phyloP scores from a whole-genome alignment of 2,329 filamentous ascomycete genomes.

The Colletotrichum truncatum region DNA sequence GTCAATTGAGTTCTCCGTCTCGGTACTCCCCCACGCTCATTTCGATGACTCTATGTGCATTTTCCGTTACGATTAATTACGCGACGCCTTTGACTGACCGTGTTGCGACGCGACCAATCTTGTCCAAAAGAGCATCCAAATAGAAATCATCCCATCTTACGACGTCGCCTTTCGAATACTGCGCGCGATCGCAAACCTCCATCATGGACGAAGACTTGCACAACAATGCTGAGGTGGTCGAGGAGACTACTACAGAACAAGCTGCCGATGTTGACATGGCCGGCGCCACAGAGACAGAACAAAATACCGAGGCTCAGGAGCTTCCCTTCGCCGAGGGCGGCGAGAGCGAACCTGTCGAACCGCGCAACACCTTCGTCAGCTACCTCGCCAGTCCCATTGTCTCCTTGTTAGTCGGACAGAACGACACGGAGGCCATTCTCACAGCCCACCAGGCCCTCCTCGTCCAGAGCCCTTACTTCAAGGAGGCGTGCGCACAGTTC shows the following conservation, averaged over 20 bases:
- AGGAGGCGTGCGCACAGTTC: constrained; percentile 69
- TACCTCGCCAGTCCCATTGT: constrained; percentile 77
- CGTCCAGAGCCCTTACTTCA: constrained; percentile 78
- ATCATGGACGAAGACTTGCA: constrained; percentile 30
- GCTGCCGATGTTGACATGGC: constrained; percentile 51
- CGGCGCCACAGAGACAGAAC: constrained; percentile 39
- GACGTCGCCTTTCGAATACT: background rate
- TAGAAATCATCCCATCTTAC: background rate
- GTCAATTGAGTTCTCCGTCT: background rate
- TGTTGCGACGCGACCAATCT: background rate
- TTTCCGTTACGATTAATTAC: background rate
- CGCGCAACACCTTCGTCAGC: constrained; percentile 58
- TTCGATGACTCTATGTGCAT: background rate
- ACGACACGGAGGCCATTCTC: constrained; percentile 69
- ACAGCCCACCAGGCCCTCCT: constrained; percentile 85
- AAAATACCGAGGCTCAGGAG: constrained; percentile 42
- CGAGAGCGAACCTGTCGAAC: constrained; percentile 40
- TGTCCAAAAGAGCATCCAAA: background rate
- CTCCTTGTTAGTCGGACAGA: constrained; percentile 71
- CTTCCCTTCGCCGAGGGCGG: constrained; percentile 50
- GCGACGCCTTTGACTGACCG: background rate
- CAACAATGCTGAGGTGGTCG: constrained; percentile 38
- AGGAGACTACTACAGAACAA: constrained; percentile 35
- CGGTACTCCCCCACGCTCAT: background rate
- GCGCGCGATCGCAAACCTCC: background rate